Conservation (phyloP, 345 rosid species). For the Eucalyptus regnans region DNA sequence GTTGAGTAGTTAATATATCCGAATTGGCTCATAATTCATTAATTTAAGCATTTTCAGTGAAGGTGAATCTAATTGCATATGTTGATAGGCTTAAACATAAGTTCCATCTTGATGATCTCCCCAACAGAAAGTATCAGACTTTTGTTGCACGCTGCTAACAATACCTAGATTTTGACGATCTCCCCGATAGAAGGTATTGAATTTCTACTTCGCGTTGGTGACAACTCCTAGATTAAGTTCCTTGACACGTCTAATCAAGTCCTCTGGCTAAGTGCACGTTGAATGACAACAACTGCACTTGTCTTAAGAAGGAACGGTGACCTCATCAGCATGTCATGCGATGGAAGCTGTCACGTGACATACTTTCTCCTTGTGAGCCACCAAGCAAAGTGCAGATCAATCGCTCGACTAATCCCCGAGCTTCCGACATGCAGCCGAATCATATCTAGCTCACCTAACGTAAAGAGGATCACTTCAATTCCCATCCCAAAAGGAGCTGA, state of each 20-base stretch:
- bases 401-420: background rate
- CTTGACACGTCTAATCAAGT: background rate
- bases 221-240: background rate
- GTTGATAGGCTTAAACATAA: too few species aligned
- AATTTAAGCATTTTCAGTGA: too few species aligned
- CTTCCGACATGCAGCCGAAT: background rate
- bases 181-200: too few species aligned
- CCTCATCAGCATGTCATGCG: background rate
- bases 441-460: background rate
- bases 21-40: too few species aligned
- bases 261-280: background rate
- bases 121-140: too few species aligned
- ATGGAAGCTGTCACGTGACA: background rate
- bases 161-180: too few species aligned
- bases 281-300: background rate
- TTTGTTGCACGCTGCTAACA: too few species aligned
- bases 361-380: background rate
- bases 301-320: background rate
- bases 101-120: too few species aligned
- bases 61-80: fast-evolving
- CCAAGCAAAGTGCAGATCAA: background rate
- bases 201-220: too few species aligned
- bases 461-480: background rate
- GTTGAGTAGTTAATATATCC: too few species aligned
- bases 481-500: background rate